These are phyloP conservation scores for Monosporozyma solicola DNA, from an alignment of 805 yeast genomes.

Conservation along the genomic window DNA sequence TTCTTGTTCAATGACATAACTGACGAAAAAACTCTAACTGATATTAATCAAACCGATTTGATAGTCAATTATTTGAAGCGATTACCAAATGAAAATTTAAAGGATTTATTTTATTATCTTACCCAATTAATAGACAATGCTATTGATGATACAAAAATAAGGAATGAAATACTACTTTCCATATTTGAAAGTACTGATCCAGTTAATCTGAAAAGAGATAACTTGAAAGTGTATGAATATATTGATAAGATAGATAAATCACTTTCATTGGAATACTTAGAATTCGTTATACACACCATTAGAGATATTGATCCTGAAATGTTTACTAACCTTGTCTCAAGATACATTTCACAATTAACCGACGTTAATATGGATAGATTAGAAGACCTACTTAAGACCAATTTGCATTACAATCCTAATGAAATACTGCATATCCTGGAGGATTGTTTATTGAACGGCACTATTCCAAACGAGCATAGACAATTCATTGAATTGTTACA, in stretches of 20 bases:
- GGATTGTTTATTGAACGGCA: background rate
- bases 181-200: slow-evolving; percentile 61
- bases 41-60: slow-evolving; percentile 27
- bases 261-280: slow-evolving; percentile 41
- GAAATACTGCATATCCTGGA: slow-evolving; percentile 24
- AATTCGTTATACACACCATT: slow-evolving; percentile 36
- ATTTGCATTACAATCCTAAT: slow-evolving; percentile 34
- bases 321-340: slow-evolving; percentile 37
- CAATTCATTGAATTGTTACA: slow-evolving; percentile 21
- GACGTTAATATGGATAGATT: slow-evolving; percentile 23
- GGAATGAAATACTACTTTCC: slow-evolving; percentile 30
- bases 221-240: slow-evolving; percentile 43
- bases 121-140: slow-evolving; percentile 34
- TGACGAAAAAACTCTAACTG: slow-evolving; percentile 2
- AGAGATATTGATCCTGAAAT: slow-evolving; percentile 31
- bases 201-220: slow-evolving; percentile 51
- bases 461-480: slow-evolving; percentile 2
- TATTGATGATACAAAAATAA: slow-evolving; percentile 23
- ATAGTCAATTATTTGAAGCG: slow-evolving; percentile 55
- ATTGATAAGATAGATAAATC: slow-evolving; percentile 28
- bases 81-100: slow-evolving; percentile 40
- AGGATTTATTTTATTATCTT: slow-evolving; percentile 49
- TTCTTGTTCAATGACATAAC: slow-evolving; percentile 32
- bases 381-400: slow-evolving; percentile 28
- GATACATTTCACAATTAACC: slow-evolving; percentile 33